Conservation (phyloP, 1,284 basidiomycete species). For the Apiotrichum sp. region DNA sequence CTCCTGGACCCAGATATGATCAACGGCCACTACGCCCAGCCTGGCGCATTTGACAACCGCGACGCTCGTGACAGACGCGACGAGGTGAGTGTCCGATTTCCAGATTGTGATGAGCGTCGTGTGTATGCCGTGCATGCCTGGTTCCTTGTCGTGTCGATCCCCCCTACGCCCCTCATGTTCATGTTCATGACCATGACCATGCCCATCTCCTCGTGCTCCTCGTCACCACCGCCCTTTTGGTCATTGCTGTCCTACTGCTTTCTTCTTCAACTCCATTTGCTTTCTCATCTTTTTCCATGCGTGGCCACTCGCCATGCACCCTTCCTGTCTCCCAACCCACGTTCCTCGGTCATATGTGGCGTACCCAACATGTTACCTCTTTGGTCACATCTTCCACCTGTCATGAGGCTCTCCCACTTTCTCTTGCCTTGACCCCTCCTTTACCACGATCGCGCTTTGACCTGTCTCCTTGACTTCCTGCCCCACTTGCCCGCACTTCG, state of each 20-base stretch:
- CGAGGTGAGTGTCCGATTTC: conserved; percentile 10
- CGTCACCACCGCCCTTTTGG: too few relatives aligned
- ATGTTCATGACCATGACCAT: too few relatives aligned
- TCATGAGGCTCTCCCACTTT: not conserved
- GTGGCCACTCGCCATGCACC: too few relatives aligned
- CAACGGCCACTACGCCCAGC: conserved; percentile 11
- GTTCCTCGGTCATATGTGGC: too few relatives aligned
- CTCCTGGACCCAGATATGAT: conserved; percentile 5
- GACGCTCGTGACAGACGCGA: conserved; percentile 10
- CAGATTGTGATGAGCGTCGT: too few relatives aligned
- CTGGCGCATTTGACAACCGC: conserved; percentile 5
- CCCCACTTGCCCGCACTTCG: not conserved
- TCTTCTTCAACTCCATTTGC: not conserved
- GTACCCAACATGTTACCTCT: not conserved
- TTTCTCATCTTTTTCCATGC: not conserved
- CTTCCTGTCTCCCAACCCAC: not conserved
- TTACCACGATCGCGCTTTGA: not conserved
- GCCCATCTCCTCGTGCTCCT: too few relatives aligned
- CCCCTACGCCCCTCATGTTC: too few relatives aligned
- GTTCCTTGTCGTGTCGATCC: too few relatives aligned
- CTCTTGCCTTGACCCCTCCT: not conserved
- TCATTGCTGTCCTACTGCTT: not conserved
- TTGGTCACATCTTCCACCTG: not conserved
- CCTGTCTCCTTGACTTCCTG: not conserved
- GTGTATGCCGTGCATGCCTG: not conserved